Evolutionary conservation across 495 filamentous ascomycete species (phyloP).

Genomic region (Hapsidospora chrysogenum): DNA sequence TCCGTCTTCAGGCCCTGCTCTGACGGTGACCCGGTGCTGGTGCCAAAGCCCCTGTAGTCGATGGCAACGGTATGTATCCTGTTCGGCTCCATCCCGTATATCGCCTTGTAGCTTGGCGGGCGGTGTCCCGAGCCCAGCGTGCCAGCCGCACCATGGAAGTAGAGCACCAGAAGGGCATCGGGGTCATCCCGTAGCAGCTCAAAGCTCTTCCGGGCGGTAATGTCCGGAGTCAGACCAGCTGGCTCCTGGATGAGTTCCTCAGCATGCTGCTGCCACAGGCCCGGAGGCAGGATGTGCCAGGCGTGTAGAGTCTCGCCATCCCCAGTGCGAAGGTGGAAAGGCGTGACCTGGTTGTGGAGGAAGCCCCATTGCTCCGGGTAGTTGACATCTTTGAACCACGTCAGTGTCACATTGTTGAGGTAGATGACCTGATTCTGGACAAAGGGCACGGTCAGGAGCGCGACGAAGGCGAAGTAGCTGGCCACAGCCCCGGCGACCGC

Average conservation of each 20-base stretch:
- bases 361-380: constrained; percentile 1
- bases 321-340: constrained; percentile 35
- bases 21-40: constrained; percentile 46
- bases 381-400: constrained; percentile 4
- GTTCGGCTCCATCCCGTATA: constrained; percentile 27
- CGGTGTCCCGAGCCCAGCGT: constrained; percentile 37
- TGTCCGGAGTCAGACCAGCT: constrained; percentile 20
- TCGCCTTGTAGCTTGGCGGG: constrained; percentile 29
- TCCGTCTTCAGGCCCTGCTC: constrained; percentile 57
- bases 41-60: constrained; percentile 63
- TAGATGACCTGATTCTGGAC: constrained; percentile 7
- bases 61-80: constrained; percentile 51
- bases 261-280: constrained; percentile 34
- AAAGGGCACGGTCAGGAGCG: constrained; percentile 39
- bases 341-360: constrained; percentile 38
- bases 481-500: constrained; percentile 29
- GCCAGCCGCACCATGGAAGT: constrained; percentile 22
- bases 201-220: constrained; percentile 28
- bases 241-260: constrained; percentile 12
- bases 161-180: constrained; percentile 38
- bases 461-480: constrained; percentile 27
- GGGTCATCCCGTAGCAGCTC: constrained; percentile 34
- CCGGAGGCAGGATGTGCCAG: constrained; percentile 44
- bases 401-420: neutral
- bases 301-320: constrained; percentile 42